Conservation (phyloP, 257 asterid genomes). For the Henckelia pumila region DNA sequence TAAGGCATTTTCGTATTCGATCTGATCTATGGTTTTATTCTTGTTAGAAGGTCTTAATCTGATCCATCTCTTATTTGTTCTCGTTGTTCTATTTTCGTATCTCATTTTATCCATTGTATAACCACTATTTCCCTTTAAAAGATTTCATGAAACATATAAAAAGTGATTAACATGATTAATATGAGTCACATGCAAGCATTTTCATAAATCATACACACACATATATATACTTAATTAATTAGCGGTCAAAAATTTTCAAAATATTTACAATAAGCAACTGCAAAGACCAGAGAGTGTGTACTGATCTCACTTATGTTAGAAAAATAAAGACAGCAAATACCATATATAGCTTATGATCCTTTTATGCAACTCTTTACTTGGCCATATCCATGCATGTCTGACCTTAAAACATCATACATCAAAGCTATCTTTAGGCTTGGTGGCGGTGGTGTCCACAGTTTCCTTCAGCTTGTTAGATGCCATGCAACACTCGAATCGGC, state of each 20-base stretch:
- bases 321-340: slow-evolving; percentile 7
- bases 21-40: too few relatives aligned
- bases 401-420: neutral
- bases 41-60: too few relatives aligned
- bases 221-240: slow-evolving; percentile 3
- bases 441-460: slow-evolving; percentile 13
- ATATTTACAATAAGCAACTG: slow-evolving; percentile 37
- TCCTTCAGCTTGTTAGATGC: slow-evolving; percentile 35
- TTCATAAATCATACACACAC: slow-evolving; percentile 43
- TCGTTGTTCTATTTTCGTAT: too few relatives aligned
- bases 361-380: slow-evolving; percentile 2
- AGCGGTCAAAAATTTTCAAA: slow-evolving; percentile 25
- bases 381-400: neutral
- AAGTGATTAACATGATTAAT: neutral
- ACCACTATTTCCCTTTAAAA: too few relatives aligned
- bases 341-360: neutral
- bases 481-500: slow-evolving; percentile 52
- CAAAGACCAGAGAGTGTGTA: slow-evolving; percentile 17
- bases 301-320: slow-evolving; percentile 23
- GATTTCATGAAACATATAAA: neutral
- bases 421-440: slow-evolving; percentile 20
- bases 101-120: too few relatives aligned
- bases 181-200: slow-evolving; percentile 23
- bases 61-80: too few relatives aligned
- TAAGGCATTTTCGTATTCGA: too few relatives aligned